These are phyloP conservation scores for Pugionium cornutum DNA, from an alignment of 345 rosid species.

Conservation along the genomic window DNA sequence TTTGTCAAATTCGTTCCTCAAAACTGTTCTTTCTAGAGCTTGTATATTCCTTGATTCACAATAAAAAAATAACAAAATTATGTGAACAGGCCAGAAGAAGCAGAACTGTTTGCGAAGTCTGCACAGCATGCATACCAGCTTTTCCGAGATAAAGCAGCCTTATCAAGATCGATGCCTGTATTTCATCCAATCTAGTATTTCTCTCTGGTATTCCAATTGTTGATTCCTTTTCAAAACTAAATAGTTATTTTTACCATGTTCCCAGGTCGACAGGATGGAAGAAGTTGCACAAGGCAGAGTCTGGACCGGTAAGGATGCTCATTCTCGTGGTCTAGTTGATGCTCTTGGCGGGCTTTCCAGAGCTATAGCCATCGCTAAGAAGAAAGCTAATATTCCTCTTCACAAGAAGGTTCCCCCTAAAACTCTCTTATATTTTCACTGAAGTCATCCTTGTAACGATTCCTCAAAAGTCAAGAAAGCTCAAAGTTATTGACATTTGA, in stretches of 20 bases:
- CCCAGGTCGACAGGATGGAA: slow-evolving; percentile 84
- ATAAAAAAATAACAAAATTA: slow-evolving; percentile 15
- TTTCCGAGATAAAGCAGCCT: slow-evolving; percentile 90
- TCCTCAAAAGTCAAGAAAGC: neutral
- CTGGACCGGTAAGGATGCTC: slow-evolving; percentile 93
- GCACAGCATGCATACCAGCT: slow-evolving; percentile 76
- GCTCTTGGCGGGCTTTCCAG: slow-evolving; percentile 83
- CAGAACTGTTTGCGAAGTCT: slow-evolving; percentile 80
- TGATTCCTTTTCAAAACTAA: slow-evolving; percentile 1
- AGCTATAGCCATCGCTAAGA: slow-evolving; percentile 87
- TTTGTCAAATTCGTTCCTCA: slow-evolving; percentile 5
- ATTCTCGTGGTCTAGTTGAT: slow-evolving; percentile 79
- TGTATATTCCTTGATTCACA: slow-evolving; percentile 7
- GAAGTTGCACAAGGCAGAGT: slow-evolving; percentile 98
- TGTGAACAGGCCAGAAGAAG: slow-evolving; percentile 77
- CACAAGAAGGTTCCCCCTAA: slow-evolving; percentile 48
- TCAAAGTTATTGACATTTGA: slow-evolving; percentile 13
- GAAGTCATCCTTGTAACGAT: slow-evolving; percentile 4
- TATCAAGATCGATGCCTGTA: slow-evolving; percentile 88
- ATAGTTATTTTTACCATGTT: slow-evolving; percentile 1
- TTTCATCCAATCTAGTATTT: slow-evolving; percentile 29
- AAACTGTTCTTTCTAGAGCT: slow-evolving; percentile 15
- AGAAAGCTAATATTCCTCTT: slow-evolving; percentile 74
- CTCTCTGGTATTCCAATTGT: slow-evolving; percentile 1
- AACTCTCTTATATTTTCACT: slow-evolving; percentile 1